A percentile compares a stretch with the other conserved stretches of the same genome.
phyloP scores from a whole-genome alignment of 208 protist genomes.

The Trypanosoma cruzi region DNA sequence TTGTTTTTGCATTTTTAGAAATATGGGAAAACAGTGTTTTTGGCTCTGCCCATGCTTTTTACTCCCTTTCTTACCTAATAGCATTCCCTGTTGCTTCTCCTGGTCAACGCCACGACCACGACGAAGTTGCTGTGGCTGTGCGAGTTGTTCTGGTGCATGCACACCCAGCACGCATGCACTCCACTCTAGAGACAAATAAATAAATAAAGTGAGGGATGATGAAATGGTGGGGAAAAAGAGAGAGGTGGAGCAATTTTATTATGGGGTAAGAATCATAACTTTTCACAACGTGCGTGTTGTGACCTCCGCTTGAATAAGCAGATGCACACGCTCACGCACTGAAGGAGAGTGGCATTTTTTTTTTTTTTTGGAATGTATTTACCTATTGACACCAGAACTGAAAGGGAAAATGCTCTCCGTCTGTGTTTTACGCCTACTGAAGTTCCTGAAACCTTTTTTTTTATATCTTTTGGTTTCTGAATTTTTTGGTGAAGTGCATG shows the following conservation, averaged over 20 bases:
- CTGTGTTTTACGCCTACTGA: neutral
- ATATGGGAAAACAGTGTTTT: neutral
- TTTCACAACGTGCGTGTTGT: neutral
- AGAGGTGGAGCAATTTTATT: neutral
- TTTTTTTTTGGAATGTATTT: neutral
- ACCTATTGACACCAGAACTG: neutral
- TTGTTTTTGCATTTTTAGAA: neutral
- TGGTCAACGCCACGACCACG: neutral
- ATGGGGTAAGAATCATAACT: neutral
- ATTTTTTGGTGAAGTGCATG: neutral
- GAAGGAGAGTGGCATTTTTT: too few species aligned
- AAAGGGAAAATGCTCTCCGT: neutral
- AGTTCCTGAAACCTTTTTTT: neutral
- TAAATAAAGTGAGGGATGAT: neutral
- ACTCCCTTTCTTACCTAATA: neutral
- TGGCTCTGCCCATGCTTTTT: neutral
- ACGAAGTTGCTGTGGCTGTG: neutral
- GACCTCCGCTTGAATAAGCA: neutral
- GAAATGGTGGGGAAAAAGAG: neutral
- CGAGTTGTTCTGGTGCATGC: neutral
- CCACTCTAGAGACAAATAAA: neutral
- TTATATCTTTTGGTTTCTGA: neutral
- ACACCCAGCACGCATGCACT: neutral
- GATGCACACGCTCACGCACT: neutral
- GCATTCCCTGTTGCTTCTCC: neutral